phyloP scores from a whole-genome alignment of 2,329 filamentous ascomycete genomes.

The Phaeosphaeriaceae sp. region DNA sequence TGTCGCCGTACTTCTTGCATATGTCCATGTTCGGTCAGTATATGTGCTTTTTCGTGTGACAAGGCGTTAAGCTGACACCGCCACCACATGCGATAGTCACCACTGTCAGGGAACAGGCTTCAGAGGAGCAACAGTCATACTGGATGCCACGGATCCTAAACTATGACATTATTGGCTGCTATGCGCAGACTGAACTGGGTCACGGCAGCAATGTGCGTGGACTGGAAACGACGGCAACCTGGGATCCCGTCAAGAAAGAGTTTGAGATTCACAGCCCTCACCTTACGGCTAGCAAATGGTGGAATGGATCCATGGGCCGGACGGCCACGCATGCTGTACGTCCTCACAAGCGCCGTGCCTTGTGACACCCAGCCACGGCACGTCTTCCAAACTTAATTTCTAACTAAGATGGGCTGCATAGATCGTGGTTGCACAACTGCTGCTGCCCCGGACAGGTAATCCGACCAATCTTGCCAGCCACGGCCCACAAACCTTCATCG shows the following conservation, averaged over 20 bases:
- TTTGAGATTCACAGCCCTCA: conserved; percentile 61
- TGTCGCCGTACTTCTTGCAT: conserved; percentile 61
- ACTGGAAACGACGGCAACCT: conserved; percentile 57
- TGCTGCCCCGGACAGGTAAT: conserved; percentile 48
- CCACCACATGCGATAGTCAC: conserved; percentile 33
- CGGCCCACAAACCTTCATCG: conserved; percentile 61
- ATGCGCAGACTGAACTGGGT: conserved; percentile 61
- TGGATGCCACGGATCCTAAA: conserved; percentile 59
- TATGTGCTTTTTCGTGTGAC: conserved; percentile 20
- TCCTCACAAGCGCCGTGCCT: conserved; percentile 2
- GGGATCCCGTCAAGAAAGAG: conserved; percentile 53
- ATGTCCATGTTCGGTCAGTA: conserved; percentile 57
- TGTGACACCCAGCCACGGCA: neutral
- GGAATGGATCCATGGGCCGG: conserved; percentile 61
- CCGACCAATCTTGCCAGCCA: conserved; percentile 49
- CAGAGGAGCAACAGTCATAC: conserved; percentile 54
- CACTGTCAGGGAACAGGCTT: conserved; percentile 60
- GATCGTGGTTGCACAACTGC: conserved; percentile 61
- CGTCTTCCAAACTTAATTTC: conserved; percentile 14
- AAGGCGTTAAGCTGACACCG: conserved; percentile 24
- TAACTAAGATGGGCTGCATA: conserved; percentile 13
- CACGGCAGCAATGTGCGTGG: conserved; percentile 62
- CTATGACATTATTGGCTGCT: conserved; percentile 60
- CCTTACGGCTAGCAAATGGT: conserved; percentile 62
- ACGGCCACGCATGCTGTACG: conserved; percentile 60